Evolutionary conservation across 345 rosid genomes (phyloP).

Genomic region (Lepidium didymum): DNA sequence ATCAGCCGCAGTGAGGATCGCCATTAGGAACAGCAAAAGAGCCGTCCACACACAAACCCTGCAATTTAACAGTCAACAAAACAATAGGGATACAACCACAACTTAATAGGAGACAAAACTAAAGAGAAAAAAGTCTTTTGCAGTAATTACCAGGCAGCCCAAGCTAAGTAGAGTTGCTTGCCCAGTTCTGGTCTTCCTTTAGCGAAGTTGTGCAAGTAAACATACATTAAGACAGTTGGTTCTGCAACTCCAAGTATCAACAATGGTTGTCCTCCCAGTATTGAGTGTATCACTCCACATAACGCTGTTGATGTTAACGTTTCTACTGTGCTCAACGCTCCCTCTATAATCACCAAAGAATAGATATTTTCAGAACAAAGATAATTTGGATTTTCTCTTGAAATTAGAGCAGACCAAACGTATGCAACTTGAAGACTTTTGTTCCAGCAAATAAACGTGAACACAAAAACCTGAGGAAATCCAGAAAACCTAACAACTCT

Average conservation of each 20-base stretch:
- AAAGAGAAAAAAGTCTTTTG: not conserved
- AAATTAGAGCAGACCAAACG: not conserved
- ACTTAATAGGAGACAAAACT: not conserved
- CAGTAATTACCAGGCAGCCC: conserved; percentile 67
- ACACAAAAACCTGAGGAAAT: not conserved
- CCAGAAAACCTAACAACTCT: not conserved
- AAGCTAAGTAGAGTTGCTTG: conserved; percentile 60
- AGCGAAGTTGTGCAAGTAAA: conserved; percentile 65
- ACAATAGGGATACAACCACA: not conserved
- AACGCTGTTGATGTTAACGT: conserved; percentile 72
- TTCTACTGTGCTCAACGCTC: conserved; percentile 66
- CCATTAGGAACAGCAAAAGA: conserved; percentile 56
- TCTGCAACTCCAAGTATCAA: conserved; percentile 83
- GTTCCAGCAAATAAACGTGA: conserved; percentile 11
- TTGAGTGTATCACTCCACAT: conserved; percentile 75
- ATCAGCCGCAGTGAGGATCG: conserved; percentile 50
- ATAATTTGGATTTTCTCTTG: not conserved
- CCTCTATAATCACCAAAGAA: conserved; percentile 37
- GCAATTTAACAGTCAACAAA: conserved; percentile 6
- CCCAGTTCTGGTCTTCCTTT: conserved; percentile 56
- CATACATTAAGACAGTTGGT: conserved; percentile 80
- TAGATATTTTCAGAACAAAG: not conserved
- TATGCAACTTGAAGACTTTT: not conserved
- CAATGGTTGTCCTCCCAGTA: conserved; percentile 78
- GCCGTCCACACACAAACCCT: conserved; percentile 97